Evolutionary conservation across 495 filamentous ascomycete species (phyloP), one percentile per base, ranked within the genome.

Genomic region (Penicillium chermesinum): DNA sequence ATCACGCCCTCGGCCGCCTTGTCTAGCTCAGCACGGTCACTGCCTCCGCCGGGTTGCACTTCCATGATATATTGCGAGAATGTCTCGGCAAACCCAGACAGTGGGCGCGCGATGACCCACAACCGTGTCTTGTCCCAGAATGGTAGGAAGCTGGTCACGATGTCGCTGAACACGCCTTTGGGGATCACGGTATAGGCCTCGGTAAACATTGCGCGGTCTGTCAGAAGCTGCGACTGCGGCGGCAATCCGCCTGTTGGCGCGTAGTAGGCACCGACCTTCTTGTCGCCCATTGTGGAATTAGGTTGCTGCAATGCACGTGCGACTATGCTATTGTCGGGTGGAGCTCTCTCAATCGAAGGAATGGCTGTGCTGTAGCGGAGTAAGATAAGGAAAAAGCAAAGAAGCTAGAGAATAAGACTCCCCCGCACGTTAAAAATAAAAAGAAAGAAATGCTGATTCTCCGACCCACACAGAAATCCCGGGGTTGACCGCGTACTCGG

Each of bases 51-150:
- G 0, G 58, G 42, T 38, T 55, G 51, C 9, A 61, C 58, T 48
- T 61, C 58, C 58, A 61, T 61, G 14, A 61, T 61, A 34, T 61
- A 61, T 55, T 61, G 58, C 15, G 58, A 61, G 39, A 61, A 61
- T 13, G 58, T 61, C 37, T 61, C 58, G 32, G 58, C 58, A 30
- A 61, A 61, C 32, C 58, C 58, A 13, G 58, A 61, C 8, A 61
- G 40, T 7, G 58, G 58, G 12, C 58, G 58, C 13, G 58, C 58
- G 27, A 61, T 61, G 39, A 61, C 58, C 58, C 58, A 61, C 21
- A 61, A 35, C 10, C 58, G 54, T 7, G 58, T 61, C 46, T 61
- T 44, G 3, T 61, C 58, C 58, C 58, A 61, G 46, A 58, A 61
- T 2, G 58, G 58, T 2, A 61, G 58, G 44, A 61, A 61, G 43